Base-by-base conservation (phyloP, 306 rosid genomes). In the Pyrus bretschneideri region DNA sequence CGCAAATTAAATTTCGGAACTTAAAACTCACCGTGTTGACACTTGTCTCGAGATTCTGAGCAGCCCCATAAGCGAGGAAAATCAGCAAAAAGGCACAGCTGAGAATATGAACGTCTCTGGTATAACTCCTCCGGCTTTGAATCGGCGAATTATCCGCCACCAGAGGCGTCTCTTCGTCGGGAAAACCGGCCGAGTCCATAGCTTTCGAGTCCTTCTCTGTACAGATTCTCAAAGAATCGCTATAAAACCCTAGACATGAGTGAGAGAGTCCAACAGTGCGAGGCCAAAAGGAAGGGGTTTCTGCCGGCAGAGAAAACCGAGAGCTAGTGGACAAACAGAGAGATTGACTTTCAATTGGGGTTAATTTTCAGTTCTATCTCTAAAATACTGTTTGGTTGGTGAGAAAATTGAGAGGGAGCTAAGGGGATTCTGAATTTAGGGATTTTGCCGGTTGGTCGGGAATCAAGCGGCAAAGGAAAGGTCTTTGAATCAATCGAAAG, bases 61-160 rank as follows among this genome's bases (percentile, higher is more conserved):
- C 98, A 9, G 98, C 98, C 8, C 98, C 98, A 52, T 87, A 95
- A 35, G 98, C 96, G 4, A 92, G 87, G 66, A 95, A 95, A 60
- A 95, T 81, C 79, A 88, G 81, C 33, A 95, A 84, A 73, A 92
- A 95, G 13, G 97, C 90, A 19, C 77, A 73, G 81, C 97, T 89
- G 66, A 95, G 60, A 54, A 90, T 73, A 55, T 90, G 91, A 83
- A 95, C 85, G 74, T 95, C 97, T 78, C 82, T 83, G 11, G 89
- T 40, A 71, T 81, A 79, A 45, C 80, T 87, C 77, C 51, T 79
- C 1, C 77, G 72, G 7, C 67, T 33, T 64, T 70, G 71, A 23
- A 67, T 31, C 18, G 82, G 76, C 44, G 76, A 76, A 49, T 78
- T 60, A 11, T 67, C 65, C 42, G 14, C 61, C 35, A 93, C 85